Base-by-base conservation (phyloP, 148 eudicot species). In the Hydrangea macrophylla region DNA sequence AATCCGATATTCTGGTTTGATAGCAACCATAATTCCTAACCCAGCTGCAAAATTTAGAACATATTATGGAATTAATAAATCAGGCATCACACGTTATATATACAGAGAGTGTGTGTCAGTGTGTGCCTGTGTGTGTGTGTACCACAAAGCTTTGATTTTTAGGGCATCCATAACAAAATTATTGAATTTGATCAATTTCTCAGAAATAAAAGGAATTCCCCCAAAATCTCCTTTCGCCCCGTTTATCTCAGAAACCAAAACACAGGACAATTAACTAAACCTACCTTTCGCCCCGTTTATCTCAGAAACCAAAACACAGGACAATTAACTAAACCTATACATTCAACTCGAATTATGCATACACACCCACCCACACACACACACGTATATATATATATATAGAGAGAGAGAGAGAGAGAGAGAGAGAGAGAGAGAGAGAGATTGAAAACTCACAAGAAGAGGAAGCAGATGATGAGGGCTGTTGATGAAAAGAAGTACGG, bases 1-100 rank as follows among this genome's bases (percentile, higher is more conserved):
- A 37, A 94, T 94, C 64, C 96, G 78, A 81, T 82, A 85, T 59
- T 94, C 86, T 0, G 92, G 86, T 70, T 92, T 88, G 7, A 92
- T 78, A 17, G 77, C 73, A 82, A 92, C 95, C 81, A 90, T 85
- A 57, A 92, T 86, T 24, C 97, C 97, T 58, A 86, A 73, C 72
- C 97, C 95, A 67, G 85, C 71, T 68, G 62, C 85, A 80, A 71
- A 75, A 20, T 64, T 64, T 28, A 25, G 12, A 25, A 60, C 24
- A 48, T n/a, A 67, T 59, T 50, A 55, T 72, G 23, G 59, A 64
- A 27, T 23, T 22, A 62, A 67, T 9, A 51, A 40, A 63, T 25
- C n/a, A 37, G 12, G 2, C 23, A 54, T n/a, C 24, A n/a, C 53
- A 72, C 27, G 0, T 27, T 27, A 32, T 0, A 22, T 17, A 22